Evolutionary conservation across 2,329 filamentous ascomycete species (phyloP), one percentile per base, ranked within the genome.

Genomic region (Penicillium sp.): DNA sequence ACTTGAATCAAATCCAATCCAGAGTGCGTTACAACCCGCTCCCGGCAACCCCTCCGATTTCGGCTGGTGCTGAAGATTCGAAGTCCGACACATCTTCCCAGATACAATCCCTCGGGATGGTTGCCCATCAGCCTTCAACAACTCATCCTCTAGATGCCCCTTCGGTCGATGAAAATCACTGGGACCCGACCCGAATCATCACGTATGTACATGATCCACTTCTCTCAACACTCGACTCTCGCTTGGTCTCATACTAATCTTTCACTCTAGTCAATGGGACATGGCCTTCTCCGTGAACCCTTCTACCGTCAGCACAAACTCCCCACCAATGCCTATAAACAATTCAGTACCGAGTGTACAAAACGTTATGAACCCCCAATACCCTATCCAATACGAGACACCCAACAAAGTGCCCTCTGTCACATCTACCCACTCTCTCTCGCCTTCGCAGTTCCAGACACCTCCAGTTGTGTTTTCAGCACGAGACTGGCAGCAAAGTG

Each of bases 161-260:
- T 39, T 75, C 87, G 66, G 71, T 87, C 63, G 74, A 81, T 57
- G 84, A 85, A 53, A 77, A 80, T 42, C 70, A 76, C 78, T 95
- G 89, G 89, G 94, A 95, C 62, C 90, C 89, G 22, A 80, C 86
- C 29, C 81, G 85, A 52, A 88, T 95, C 58, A 91, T 95, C 77
- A 87, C 91, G 88, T 95, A 79, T 77, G 87, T 79, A 31, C 4
- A 39, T 31, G 28, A 29, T 43, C 12, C 17, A 22, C 10, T 13
- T 24, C 19, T n/a, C 9, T 19, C 48, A 22, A 35, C 10, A 42
- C 8, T n/a, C 39, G 26, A 21, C 12, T 15, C 22, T 24, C 29
- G 15, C 41, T 28, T 19, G 39, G 28, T 39, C 53, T 64, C 53
- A 51, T 45, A 47, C 60, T 70, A 58, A 74, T 53, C 33, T 45